Evolutionary conservation across 83 land plant species (phyloP).

Genomic region (Diphasiastrum complanatum): DNA sequence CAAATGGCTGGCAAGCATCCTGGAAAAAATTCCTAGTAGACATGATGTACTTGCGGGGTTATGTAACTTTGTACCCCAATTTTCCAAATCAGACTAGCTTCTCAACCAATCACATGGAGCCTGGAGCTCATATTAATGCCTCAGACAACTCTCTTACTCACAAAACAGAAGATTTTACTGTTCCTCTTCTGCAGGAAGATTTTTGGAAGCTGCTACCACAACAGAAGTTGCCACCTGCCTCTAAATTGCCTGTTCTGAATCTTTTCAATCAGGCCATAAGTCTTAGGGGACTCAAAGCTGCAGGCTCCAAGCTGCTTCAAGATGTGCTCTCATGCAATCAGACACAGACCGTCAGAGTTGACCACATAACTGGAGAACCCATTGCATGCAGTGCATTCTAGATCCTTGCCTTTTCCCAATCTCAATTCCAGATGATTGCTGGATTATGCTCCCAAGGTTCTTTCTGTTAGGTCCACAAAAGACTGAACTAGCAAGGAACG

Average conservation of each 20-base stretch:
- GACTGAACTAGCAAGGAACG: no score
- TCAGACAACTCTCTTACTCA: conserved; percentile 2
- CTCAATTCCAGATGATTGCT: no score
- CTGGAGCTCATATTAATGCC: no score
- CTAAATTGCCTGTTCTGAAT: conserved; percentile 77
- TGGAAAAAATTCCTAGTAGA: conserved; percentile 10
- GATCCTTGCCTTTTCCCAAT: no score
- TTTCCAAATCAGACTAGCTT: conserved; percentile 15
- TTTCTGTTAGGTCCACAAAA: no score
- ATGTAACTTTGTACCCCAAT: conserved; percentile 10
- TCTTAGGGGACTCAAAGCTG: conserved; percentile 72
- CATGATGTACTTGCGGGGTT: conserved; percentile 15
- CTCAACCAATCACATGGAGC: no score
- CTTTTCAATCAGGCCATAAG: conserved; percentile 89
- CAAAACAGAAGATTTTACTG: conserved; percentile 5
- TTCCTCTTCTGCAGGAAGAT: conserved; percentile 39
- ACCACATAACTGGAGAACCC: conserved; percentile 75
- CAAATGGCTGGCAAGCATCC: conserved; percentile 92
- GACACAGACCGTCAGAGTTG: conserved; percentile 55
- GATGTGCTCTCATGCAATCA: conserved; percentile 67
- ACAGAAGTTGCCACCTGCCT: conserved; percentile 69
- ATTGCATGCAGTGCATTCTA: conserved; percentile 54
- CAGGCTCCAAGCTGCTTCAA: conserved; percentile 89
- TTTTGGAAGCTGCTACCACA: conserved; percentile 56
- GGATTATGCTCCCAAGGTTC: no score